Evolutionary conservation across 2,329 filamentous ascomycete species (phyloP).

Genomic region (Aureobasidium sp.): DNA sequence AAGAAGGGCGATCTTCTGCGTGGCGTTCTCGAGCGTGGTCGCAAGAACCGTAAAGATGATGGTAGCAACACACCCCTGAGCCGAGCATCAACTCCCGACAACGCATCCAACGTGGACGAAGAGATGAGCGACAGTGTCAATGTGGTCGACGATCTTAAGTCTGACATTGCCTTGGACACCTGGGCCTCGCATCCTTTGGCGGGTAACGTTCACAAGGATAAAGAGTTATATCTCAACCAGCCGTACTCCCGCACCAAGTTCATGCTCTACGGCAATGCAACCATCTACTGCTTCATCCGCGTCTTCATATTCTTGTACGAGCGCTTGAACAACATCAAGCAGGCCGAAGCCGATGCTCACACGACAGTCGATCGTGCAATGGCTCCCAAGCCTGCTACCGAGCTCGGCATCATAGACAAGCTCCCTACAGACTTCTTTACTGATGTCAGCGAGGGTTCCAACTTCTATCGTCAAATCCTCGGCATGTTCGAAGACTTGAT

Average conservation of each 20-base stretch:
- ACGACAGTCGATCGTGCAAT: constrained; percentile 66
- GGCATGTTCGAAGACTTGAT: constrained; percentile 82
- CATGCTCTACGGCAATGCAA: constrained; percentile 86
- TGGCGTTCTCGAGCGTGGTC: constrained; percentile 71
- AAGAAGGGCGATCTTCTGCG: constrained; percentile 75
- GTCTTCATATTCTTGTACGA: constrained; percentile 88
- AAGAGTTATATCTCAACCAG: constrained; percentile 65
- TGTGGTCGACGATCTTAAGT: constrained; percentile 16
- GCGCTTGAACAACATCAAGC: constrained; percentile 75
- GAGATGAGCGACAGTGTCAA: constrained; percentile 49
- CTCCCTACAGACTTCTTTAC: constrained; percentile 66
- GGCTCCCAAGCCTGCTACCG: constrained; percentile 69
- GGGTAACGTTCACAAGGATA: constrained; percentile 50
- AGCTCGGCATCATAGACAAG: constrained; percentile 77
- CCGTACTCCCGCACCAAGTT: constrained; percentile 73
- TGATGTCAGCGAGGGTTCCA: constrained; percentile 53
- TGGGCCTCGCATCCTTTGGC: constrained; percentile 52
- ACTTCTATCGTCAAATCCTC: constrained; percentile 79
- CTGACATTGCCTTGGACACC: constrained; percentile 49
- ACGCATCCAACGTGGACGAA: constrained; percentile 67
- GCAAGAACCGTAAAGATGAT: constrained; percentile 63
- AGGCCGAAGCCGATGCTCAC: constrained; percentile 63
- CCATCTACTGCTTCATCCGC: constrained; percentile 89
- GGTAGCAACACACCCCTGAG: constrained; percentile 70
- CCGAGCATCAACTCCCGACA: constrained; percentile 82